Base-by-base conservation (phyloP, 2,329 filamentous ascomycete genomes). In the Dactylellina leptospora region DNA sequence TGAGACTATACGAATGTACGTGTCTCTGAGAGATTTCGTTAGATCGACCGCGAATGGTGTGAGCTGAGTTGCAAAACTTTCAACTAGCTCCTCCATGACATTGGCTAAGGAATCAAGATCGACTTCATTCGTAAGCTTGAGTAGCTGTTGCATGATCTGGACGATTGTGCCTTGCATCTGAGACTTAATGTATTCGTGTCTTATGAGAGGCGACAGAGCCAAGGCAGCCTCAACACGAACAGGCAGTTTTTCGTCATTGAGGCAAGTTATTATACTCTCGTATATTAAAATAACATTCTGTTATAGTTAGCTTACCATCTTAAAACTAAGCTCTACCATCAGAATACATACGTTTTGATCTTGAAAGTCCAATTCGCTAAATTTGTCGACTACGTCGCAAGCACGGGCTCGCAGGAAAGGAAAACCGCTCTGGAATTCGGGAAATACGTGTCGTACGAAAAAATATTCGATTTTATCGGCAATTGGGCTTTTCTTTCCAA, bases 31-130 rank as follows among this genome's bases (percentile, higher is more conserved):
- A 81, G 99, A 95, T 81, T 97, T 93, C 78, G 92, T 96, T 2
- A 99, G 84, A 3, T 95, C 95, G 28, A 99, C 93, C 9, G 95
- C 95, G 77, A 99, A 99, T 2, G 95, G 95, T 4, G 95, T 97
- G 48, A 99, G 85, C 79, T 99, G 95, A 1, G 92, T 86, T n/a
- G 95, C 93, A 78, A 99, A 99, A 1, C 97, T 93, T 80, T 99
- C 95, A 47, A 99, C 95, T 78, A 99, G 99, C 78, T 99, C 95
- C 81, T 99, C 95, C 95, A 99, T 99, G 38, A 99, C 95, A 78
- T 97, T 97, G 20, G 95, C 93, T 40, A 99, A 84, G 3, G 95
- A 93, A 80, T 99, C 95, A 50, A 99, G 93, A 78, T 99, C 95
- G 68, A 96, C 95, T 81, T 99, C 95, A 78, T 99, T 99, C 25